Conservation (phyloP, 495 filamentous ascomycete genomes). For the Polyplosphaeria fusca region DNA sequence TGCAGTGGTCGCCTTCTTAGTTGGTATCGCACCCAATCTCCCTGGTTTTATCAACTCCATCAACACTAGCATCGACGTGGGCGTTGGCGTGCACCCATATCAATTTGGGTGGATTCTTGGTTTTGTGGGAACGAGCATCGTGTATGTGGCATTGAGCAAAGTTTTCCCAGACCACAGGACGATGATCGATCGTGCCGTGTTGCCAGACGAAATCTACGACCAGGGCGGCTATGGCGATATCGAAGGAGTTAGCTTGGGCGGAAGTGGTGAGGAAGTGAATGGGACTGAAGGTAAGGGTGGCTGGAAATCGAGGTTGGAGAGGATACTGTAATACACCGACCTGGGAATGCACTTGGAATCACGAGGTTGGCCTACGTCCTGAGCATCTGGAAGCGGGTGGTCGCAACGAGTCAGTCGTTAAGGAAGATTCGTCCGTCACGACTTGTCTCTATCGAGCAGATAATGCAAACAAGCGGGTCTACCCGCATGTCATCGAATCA, state of each 20-base stretch:
- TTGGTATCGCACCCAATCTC: conserved; percentile 59
- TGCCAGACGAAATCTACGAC: conserved; percentile 37
- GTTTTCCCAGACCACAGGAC: conserved; percentile 44
- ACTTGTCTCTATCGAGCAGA: too few relatives aligned
- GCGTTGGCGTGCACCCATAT: conserved; percentile 51
- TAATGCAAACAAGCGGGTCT: too few relatives aligned
- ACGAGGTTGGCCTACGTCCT: too few relatives aligned
- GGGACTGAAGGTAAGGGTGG: conserved; percentile 22
- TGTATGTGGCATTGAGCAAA: conserved; percentile 47
- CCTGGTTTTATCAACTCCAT: conserved; percentile 57
- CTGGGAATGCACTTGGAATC: too few relatives aligned
- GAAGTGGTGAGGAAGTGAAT: conserved; percentile 14
- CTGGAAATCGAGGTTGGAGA: conserved; percentile 20
- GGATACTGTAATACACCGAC: too few relatives aligned
- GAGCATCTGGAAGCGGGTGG: too few relatives aligned
- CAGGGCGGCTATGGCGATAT: conserved; percentile 11
- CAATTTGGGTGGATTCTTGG: conserved; percentile 58
- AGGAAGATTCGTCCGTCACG: too few relatives aligned
- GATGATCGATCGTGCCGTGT: conserved; percentile 39
- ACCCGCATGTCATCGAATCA: too few relatives aligned
- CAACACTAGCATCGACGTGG: conserved; percentile 46
- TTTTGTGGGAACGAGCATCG: conserved; percentile 47
- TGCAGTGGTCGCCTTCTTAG: conserved; percentile 59
- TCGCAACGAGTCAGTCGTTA: too few relatives aligned
- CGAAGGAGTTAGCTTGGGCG: conserved; percentile 27